Percentiles rank a stretch among this genome's conserved stretches.
phyloP scores from a whole-genome alignment of 2,329 filamentous ascomycete genomes.

The Alternaria atra region DNA sequence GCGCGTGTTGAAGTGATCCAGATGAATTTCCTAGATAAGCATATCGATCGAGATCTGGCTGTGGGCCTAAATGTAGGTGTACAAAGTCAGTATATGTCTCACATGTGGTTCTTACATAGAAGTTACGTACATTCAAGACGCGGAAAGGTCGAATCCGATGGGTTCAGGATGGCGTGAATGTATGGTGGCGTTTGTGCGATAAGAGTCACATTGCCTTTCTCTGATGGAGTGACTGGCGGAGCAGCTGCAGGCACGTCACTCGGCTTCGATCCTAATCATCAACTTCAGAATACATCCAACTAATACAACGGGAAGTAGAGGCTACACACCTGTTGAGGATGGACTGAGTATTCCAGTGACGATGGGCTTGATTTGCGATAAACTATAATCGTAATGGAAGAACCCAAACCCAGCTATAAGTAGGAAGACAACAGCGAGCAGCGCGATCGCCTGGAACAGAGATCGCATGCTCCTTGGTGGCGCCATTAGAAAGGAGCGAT shows the following conservation, averaged over 20 bases:
- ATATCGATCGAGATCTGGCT: constrained; percentile 27
- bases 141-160: constrained; percentile 21
- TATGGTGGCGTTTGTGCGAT: constrained; percentile 24
- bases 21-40: constrained; percentile 20
- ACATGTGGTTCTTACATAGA: too few relatives aligned
- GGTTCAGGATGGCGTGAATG: constrained; percentile 29
- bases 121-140: constrained; percentile 24
- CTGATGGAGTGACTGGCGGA: constrained; percentile 9
- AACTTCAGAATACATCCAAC: neutral
- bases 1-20: constrained; percentile 5
- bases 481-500: constrained; percentile 12
- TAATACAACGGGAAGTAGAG: neutral
- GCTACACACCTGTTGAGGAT: constrained; percentile 5
- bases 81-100: too few relatives aligned
- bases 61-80: constrained; percentile 1
- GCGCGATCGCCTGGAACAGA: constrained; percentile 21
- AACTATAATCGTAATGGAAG: constrained; percentile 16
- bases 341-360: constrained; percentile 8
- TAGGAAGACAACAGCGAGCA: constrained; percentile 21
- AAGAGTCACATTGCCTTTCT: constrained; percentile 22
- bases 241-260: neutral
- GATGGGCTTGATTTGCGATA: constrained; percentile 9
- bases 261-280: constrained; percentile 7
- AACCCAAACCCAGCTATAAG: constrained; percentile 20
- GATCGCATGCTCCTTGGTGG: constrained; percentile 20